Base-by-base conservation (phyloP, 495 filamentous ascomycete species). In the Penicillium desertorum region DNA sequence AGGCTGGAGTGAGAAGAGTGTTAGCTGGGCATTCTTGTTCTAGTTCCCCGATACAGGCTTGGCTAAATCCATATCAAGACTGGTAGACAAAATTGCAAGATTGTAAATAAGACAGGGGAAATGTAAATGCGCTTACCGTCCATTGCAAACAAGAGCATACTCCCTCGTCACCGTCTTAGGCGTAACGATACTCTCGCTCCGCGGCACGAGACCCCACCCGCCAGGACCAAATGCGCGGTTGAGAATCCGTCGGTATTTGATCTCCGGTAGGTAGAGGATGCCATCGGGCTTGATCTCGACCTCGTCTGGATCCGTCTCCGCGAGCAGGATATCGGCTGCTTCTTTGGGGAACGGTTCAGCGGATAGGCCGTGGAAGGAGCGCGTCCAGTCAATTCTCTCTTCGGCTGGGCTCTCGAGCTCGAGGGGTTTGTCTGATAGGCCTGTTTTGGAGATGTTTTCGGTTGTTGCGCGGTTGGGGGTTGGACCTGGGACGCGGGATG, bases 201-300 rank as follows among this genome's bases (percentile, higher is more conserved):
- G 75, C 17, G 94, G 94, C 42, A 90, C 94, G 37, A 98, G 72
- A 2, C 94, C 95, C 94, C 94, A 98, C 2, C 88, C 94, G 3
- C 95, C 95, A 2, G 94, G 94, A 0, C 94, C 94, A 74, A 98
- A 98, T 0, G 94, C 92, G 39, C 76, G 68, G 67, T 97, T 97
- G 61, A 98, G 74, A 56, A 97, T 96, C 39, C 94, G 80, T 22
- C 94, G 80, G 73, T 98, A 98, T 73, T 98, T 98, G 78, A 98
- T 98, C 82, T 98, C 94, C 14, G 94, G 94, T 53, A 98, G 80
- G 69, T 97, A 98, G 46, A 97, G 78, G 63, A 98, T 95, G 29
- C 94, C 94, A 74, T 98, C 94, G 25, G 90, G 88, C 78, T 98
- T 98, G 65, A 98, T 86, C 79, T 98, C 94, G 45, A 98, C 84